Base-by-base conservation (phyloP, 2,329 filamentous ascomycete genomes). In the Remersonia thermophila region DNA sequence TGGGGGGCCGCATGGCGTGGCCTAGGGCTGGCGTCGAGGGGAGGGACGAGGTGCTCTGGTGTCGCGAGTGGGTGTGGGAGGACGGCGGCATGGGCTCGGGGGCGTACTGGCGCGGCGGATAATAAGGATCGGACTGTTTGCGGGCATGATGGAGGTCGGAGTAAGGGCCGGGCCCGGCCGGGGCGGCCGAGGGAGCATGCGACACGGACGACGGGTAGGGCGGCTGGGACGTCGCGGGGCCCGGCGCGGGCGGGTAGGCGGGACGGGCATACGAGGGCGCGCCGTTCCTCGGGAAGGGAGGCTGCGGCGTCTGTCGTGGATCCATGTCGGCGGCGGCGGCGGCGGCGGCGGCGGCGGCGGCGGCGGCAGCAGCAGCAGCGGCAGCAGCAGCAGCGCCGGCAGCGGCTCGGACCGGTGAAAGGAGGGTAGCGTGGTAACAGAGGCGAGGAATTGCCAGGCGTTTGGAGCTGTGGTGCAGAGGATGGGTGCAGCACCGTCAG, bases 1-100 rank as follows among this genome's bases (percentile, higher is more conserved):
- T 56, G 8, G 60, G 61, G 27, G 65, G 66, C 36, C 65, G 62
- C 63, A 68, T 68, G 28, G 55, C 52, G 47, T 60, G 63, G 50
- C 55, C 58, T 45, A 58, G 47, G 2, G 50, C 38, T 3, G 56
- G 51, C 8, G 55, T 52, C 15, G 63, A 55, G 15, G 60, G 53
- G 37, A 66, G 54, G 29, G 64, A 65, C 7, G 65, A 62, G n/a
- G 63, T 47, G 51, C 59, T 65, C 37, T 58, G 62, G 38, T 63
- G 59, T 42, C 62, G 62, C 36, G 59, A 54, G 51, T 61, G 61
- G 35, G 53, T 51, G 27, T 55, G 43, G 42, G 52, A 45, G 23
- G 51, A 46, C 30, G 50, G 50, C 18, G 54, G 45, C 20, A 44
- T 43, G 32, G 51, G 46, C 13, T 55, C 53, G 40, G 52, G 45